phyloP scores from a whole-genome alignment of 78 protist species.

The Dictyostelium intermedium region DNA sequence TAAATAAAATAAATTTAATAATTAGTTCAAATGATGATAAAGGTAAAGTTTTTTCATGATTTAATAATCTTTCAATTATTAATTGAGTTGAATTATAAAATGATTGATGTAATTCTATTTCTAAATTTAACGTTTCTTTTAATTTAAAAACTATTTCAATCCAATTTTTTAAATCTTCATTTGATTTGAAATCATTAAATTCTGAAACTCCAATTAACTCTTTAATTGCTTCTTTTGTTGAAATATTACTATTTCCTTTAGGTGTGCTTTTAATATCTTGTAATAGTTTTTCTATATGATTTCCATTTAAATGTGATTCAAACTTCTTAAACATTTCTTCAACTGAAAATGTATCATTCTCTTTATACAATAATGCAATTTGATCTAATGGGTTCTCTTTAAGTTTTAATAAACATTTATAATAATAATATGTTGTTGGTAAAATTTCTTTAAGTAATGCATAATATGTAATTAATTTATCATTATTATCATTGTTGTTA shows the following conservation, averaged over 20 bases:
- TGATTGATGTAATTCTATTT: background rate
- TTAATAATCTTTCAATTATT: no score
- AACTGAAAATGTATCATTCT: background rate
- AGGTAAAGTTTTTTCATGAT: background rate
- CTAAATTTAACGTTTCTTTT: background rate
- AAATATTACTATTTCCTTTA: background rate
- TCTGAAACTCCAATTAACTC: background rate
- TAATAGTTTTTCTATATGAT: background rate
- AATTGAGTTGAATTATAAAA: background rate
- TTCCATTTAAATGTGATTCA: background rate
- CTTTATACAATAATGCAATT: background rate
- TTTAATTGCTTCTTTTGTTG: background rate
- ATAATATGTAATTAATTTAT: background rate
- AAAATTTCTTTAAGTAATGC: background rate
- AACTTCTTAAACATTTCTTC: background rate
- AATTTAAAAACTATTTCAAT: no score
- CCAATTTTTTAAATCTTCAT: background rate
- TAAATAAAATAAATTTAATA: no score
- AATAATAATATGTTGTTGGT: background rate
- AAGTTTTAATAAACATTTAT: background rate
- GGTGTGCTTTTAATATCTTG: background rate
- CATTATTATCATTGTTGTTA: no score
- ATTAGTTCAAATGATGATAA: background rate
- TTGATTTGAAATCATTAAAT: background rate
- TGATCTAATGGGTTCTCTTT: background rate